Percentiles rank a stretch among this genome's conserved stretches.
Evolutionary conservation across 345 rosid species (phyloP).

Genomic region (Noccaea bulbosa): DNA sequence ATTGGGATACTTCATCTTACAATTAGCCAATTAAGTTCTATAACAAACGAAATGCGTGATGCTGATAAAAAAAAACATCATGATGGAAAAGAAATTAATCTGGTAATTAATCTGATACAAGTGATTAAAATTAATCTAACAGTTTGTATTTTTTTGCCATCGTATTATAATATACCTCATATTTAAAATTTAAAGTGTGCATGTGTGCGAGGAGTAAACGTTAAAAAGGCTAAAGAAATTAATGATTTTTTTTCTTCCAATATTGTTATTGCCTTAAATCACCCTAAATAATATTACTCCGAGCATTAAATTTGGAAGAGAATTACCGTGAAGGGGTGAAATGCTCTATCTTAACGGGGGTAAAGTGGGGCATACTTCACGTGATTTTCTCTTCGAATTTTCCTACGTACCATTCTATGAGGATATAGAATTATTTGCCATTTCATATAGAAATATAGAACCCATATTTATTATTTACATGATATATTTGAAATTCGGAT

Average conservation of each 20-base stretch:
- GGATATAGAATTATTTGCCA: conserved; percentile 26
- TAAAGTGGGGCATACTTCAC: conserved; percentile 70
- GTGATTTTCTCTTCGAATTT: conserved; percentile 56
- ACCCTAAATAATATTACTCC: no score
- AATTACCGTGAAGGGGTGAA: conserved; percentile 46
- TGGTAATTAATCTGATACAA: not conserved
- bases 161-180: no score
- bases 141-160: no score
- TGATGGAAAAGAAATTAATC: not conserved
- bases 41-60: not conserved
- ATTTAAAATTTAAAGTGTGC: no score
- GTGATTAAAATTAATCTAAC: no score
- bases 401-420: conserved; percentile 26
- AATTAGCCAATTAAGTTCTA: not conserved
- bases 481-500: not conserved
- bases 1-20: not conserved
- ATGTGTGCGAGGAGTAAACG: no score
- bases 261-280: no score
- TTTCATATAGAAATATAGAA: conserved; percentile 31
- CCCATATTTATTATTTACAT: conserved; percentile 31
- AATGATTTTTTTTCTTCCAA: no score
- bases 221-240: no score
- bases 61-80: not conserved
- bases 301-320: conserved; percentile 20
- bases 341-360: conserved; percentile 53